A percentile compares a stretch with the other conserved stretches of the same genome.
Conservation (phyloP, 176 grass and related monocot species). For the Musa itinerans region DNA sequence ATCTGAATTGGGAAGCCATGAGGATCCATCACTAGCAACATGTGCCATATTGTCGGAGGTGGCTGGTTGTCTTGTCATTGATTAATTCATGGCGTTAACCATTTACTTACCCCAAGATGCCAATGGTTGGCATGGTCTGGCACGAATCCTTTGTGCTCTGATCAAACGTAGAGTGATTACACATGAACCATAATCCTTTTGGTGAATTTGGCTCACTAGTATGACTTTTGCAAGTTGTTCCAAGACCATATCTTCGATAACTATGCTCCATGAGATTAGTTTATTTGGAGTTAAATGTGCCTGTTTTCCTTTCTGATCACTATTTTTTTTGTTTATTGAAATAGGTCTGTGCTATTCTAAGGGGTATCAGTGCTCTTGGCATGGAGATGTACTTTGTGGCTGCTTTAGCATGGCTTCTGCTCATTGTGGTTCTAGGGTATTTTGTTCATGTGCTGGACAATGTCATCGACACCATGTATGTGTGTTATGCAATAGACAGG, state of each 20-base stretch:
- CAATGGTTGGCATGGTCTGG: neutral
- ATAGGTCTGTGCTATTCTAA: slow-evolving; percentile 38
- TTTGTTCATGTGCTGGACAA: slow-evolving; percentile 42
- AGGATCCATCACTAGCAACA: neutral
- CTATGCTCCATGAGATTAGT: neutral
- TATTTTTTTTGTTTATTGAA: neutral
- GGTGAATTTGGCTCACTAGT: no score
- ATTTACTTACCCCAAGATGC: neutral
- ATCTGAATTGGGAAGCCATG: neutral
- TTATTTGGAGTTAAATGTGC: neutral
- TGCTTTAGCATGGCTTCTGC: slow-evolving; percentile 29
- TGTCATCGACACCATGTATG: slow-evolving; percentile 34
- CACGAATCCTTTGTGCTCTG: neutral
- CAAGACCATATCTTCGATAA: neutral
- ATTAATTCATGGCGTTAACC: neutral
- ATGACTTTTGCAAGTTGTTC: no score
- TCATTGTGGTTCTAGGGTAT: slow-evolving; percentile 36
- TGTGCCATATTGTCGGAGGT: neutral
- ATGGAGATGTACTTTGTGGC: slow-evolving; percentile 32
- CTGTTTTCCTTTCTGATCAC: neutral
- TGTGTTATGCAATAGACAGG: slow-evolving; percentile 49
- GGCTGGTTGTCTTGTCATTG: neutral
- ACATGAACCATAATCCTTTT: no score
- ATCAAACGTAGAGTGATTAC: no score
- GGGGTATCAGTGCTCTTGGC: slow-evolving; percentile 23